Conservation (phyloP, 176 grass and related monocot species). For the Ensete glaucum region DNA sequence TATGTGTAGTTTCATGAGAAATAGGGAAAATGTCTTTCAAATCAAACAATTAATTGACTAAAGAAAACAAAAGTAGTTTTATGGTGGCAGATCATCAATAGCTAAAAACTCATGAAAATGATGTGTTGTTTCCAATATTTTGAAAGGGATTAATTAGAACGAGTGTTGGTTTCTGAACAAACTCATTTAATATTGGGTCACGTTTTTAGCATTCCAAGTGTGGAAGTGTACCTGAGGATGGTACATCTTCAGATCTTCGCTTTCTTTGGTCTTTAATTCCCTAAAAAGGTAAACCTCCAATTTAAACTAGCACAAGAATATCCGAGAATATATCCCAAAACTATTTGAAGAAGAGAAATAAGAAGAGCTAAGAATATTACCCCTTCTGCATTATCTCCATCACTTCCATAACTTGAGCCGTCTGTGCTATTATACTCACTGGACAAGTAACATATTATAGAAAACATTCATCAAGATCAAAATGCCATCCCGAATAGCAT, state of each 20-base stretch:
- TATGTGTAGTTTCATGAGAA: background rate
- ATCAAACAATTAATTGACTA: background rate
- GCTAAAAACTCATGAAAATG: background rate
- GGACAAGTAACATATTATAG: slow-evolving; percentile 9
- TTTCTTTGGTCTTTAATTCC: background rate
- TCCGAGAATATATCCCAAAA: background rate
- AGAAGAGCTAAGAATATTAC: slow-evolving; percentile 24
- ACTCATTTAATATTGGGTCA: background rate
- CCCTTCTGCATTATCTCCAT: slow-evolving; percentile 27
- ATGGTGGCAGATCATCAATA: background rate
- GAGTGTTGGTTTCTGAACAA: background rate
- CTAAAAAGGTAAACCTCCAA: background rate
- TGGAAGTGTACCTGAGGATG: slow-evolving; percentile 1
- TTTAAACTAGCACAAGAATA: background rate
- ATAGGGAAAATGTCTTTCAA: background rate
- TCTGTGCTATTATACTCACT: slow-evolving; percentile 51
- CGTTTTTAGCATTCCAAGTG: background rate
- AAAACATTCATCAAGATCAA: slow-evolving; percentile 2
- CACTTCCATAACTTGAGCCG: slow-evolving; percentile 51
- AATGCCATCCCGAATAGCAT: background rate
- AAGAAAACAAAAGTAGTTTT: background rate
- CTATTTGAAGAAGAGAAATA: slow-evolving; percentile 5
- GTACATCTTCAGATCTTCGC: slow-evolving; percentile 1
- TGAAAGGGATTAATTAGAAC: background rate
- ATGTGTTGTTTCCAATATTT: background rate